Base-by-base conservation (phyloP, 2,329 filamentous ascomycete genomes). In the Incumbomyces lentus region DNA sequence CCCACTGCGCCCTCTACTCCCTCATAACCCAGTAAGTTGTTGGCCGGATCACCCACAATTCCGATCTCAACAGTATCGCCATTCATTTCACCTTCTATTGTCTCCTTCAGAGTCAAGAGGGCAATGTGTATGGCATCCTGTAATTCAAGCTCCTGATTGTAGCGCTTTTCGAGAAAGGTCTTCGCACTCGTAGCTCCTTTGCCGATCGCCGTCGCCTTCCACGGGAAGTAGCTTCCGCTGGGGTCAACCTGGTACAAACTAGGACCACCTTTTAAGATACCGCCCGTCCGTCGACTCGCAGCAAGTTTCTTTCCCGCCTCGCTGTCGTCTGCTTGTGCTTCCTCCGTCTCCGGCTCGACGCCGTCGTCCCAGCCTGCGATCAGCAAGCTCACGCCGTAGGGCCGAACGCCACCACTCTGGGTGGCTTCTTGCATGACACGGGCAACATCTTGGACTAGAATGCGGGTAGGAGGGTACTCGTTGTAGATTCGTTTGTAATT, bases 401-500 rank as follows among this genome's bases (percentile, higher is more conserved):
- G 92, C 55, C 92, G 79, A 54, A 98, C 90, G 79, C 92, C 92
- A 64, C 92, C 92, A 33, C 87, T 95, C 69, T 98, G 92, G 50
- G 92, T 98, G 51, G 92, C 92, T 71, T 98, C 92, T 71, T 98
- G 92, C 83, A 98, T 95, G 57, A 96, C 90, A 55, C 88, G 80
- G 50, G 92, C 92, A 48, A 98, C 89, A 62, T 98, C 92, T 70
- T 98, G 92, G 48, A 98, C 92, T 71, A 98, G 79, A 83, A 98
- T 98, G 67, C 92, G 82, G 48, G 92, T 98, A 5, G 92, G 92
- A n/a, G 92, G 92, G 73, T 98, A 98, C 73, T 98, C 92, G 72
- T 98, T 98, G 76, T 98, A 98, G 73, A 98, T 89, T 68, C 92
- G 87, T 80, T 98, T 98, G 81, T 98, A 98, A 67, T 82, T 84